Conservation (phyloP, 1,284 basidiomycete species). For the Phellinidium pouzarii region DNA sequence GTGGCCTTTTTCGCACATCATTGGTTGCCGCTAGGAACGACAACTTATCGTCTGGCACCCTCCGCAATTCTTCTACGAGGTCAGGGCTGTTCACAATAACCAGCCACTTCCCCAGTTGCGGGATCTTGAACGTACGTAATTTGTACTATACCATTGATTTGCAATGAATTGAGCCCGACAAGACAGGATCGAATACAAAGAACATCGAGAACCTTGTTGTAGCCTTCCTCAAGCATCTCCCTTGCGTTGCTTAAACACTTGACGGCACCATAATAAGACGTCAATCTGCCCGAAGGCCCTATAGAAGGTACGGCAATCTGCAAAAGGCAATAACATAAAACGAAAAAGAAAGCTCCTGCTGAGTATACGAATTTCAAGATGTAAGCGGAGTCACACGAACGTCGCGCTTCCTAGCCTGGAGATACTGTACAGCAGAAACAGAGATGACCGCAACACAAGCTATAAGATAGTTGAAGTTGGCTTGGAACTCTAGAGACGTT, state of each 20-base stretch:
- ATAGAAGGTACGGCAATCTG: conserved; percentile 12
- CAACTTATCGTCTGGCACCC: conserved; percentile 28
- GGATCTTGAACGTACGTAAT: conserved; percentile 24
- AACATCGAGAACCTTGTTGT: conserved; percentile 9
- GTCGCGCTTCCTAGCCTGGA: conserved; percentile 12
- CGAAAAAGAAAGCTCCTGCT: too few species aligned
- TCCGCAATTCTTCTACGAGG: conserved; percentile 29
- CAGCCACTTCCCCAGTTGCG: conserved; percentile 24
- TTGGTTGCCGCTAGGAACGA: conserved; percentile 22
- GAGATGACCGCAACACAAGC: not conserved
- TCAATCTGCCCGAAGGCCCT: not conserved
- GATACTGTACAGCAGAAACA: conserved; percentile 1
- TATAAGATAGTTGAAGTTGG: not conserved
- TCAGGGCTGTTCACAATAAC: conserved; percentile 24
- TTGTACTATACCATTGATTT: conserved; percentile 16
- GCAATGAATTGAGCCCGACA: not conserved
- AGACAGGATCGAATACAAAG: not conserved
- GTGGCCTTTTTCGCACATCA: conserved; percentile 21
- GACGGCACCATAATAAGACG: conserved; percentile 12
- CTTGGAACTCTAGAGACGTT: not conserved
- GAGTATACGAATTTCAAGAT: not conserved
- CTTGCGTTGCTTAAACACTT: not conserved
- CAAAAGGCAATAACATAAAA: not conserved
- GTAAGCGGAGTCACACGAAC: too few species aligned
- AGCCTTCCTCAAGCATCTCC: conserved; percentile 4